Base-by-base conservation (phyloP, 768 basidiomycete genomes). In the Sarcodon sp. region DNA sequence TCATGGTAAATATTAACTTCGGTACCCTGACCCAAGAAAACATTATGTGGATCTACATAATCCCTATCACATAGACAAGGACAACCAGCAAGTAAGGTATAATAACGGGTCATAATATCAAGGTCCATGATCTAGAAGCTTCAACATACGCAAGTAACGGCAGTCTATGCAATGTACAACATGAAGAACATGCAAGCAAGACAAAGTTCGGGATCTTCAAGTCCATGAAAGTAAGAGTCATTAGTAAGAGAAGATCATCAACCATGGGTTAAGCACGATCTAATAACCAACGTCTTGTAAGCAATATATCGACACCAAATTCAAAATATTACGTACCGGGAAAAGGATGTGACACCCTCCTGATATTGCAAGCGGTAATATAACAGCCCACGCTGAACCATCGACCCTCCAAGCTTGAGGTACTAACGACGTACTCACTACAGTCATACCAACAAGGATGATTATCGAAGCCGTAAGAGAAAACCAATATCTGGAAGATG, bases 241-340 rank as follows among this genome's bases (percentile, higher is more conserved):
- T 63, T 51, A 66, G 55, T 75, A 76, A 0, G 79, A 80, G 65
- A 89, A 90, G 38, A 88, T 83, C 83, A 88, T 87, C 47, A 90
- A 63, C 83, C 84, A 87, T 3, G 87, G 90, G 61, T 92, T 92
- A 44, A 93, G 74, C 18, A 89, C 79, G 51, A 93, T 82, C 73
- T 84, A 52, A 33, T 39, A 13, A 34, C 4, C 18, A 49, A 41
- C 33, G 12, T 27, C 13, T 13, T 13, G 39, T 27, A 41, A 38
- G 13, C 5, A 43, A 43, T 12, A 10, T 52, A 48, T 43, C 49
- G 44, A n/a, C 16, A 70, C 21, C 21, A 27, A 27, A 27, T 27
- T 27, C 2, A 27, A 2, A 27, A 4, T 2, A 27, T 27, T 27
- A 3, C 79, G 56, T 56, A 84, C 83, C 18, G 89, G 89, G 68